Evolutionary conservation across 2,329 filamentous ascomycete species (phyloP).

Genomic region (Leptographium lundbergii): DNA sequence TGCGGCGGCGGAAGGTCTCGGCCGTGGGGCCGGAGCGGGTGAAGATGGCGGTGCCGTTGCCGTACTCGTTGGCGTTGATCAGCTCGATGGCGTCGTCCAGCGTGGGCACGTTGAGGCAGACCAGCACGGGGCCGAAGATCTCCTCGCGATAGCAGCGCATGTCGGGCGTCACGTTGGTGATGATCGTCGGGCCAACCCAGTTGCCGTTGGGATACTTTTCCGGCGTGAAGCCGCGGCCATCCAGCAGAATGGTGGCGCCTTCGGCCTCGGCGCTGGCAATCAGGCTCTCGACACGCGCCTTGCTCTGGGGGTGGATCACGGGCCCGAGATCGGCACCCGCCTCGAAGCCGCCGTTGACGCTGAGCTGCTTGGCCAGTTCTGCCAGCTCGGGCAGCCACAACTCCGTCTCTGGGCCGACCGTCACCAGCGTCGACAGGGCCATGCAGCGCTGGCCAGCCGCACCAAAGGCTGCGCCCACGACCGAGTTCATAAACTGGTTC

Average conservation of each 20-base stretch:
- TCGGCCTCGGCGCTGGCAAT: slow-evolving; percentile 69
- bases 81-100: slow-evolving; percentile 69
- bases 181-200: slow-evolving; percentile 75
- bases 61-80: slow-evolving; percentile 79
- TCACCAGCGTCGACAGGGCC: slow-evolving; percentile 71
- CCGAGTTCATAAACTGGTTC: slow-evolving; percentile 77
- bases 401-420: slow-evolving; percentile 67
- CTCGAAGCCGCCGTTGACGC: slow-evolving; percentile 72
- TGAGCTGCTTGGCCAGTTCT: slow-evolving; percentile 59
- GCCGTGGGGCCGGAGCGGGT: slow-evolving; percentile 67
- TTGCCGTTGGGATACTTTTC: slow-evolving; percentile 75
- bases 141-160: slow-evolving; percentile 82
- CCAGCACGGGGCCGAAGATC: slow-evolving; percentile 75
- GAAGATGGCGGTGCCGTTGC: slow-evolving; percentile 78
- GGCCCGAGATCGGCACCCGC: slow-evolving; percentile 67
- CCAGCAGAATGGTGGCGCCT: slow-evolving; percentile 70
- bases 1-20: slow-evolving; percentile 64
- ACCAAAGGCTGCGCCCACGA: slow-evolving; percentile 73
- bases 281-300: slow-evolving; percentile 63
- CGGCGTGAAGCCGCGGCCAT: slow-evolving; percentile 63
- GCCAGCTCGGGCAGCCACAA: slow-evolving; percentile 70
- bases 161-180: slow-evolving; percentile 63
- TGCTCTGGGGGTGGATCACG: slow-evolving; percentile 68
- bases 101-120: slow-evolving; percentile 66
- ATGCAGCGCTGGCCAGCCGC: slow-evolving; percentile 79